These are phyloP conservation scores for Vitis hybrid DNA, from an alignment of 177 flowering plant genomes.

Conservation along the genomic window DNA sequence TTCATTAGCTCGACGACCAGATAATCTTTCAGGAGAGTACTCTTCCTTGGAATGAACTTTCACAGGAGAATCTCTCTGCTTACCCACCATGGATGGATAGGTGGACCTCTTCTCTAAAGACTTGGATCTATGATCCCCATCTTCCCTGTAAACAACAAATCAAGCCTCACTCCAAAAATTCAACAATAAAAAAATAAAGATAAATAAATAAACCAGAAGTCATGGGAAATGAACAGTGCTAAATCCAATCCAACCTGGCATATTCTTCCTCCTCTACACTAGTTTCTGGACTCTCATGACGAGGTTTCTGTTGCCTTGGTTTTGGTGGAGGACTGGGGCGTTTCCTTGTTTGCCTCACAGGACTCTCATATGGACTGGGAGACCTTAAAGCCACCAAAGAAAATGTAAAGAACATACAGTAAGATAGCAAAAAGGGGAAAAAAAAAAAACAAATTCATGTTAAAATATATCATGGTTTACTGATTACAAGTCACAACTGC, in stretches of 20 bases:
- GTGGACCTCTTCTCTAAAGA: conserved; percentile 27
- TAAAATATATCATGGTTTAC: neutral
- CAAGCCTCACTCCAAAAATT: neutral
- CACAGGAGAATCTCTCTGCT: conserved; percentile 23
- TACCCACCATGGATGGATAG: conserved; percentile 24
- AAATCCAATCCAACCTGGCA: conserved; percentile 37
- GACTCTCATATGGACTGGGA: conserved; percentile 39
- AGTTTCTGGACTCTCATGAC: conserved; percentile 28
- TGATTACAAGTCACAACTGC: neutral
- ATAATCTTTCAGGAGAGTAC: conserved; percentile 25
- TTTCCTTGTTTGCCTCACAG: conserved; percentile 32
- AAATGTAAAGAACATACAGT: neutral
- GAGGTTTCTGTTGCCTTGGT: conserved; percentile 25
- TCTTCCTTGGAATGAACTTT: conserved; percentile 22
- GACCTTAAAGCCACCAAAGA: conserved; percentile 10
- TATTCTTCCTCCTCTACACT: conserved; percentile 28
- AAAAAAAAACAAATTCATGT: neutral
- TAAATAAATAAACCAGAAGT: neutral
- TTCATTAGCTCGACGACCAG: conserved; percentile 19
- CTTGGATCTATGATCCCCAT: conserved; percentile 17
- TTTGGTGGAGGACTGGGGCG: conserved; percentile 30
- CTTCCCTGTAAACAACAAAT: conserved; percentile 30
- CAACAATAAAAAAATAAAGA: neutral
- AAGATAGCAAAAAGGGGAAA: neutral
- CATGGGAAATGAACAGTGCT: neutral